A percentile compares a stretch with the other conserved stretches of the same genome.
phyloP scores from a whole-genome alignment of 2,329 filamentous ascomycete species.

The Cytospora leucostoma region DNA sequence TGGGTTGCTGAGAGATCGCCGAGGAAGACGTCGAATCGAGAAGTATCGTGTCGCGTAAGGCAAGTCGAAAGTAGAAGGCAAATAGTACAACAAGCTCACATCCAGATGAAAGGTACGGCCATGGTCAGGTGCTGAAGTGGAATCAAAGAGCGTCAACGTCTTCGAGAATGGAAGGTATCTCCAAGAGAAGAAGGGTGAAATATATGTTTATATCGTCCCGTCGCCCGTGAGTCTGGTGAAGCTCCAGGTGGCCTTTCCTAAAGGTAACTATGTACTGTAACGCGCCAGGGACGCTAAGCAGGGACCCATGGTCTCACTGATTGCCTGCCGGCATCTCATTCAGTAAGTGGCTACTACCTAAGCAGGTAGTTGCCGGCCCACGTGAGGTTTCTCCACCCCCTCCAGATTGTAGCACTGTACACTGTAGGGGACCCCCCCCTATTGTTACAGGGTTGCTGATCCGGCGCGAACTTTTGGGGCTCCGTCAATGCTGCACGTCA shows the following conservation, averaged over 20 bases:
- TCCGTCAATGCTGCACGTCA: slow-evolving; percentile 12
- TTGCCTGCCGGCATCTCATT: slow-evolving; percentile 10
- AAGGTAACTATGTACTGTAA: slow-evolving; percentile 12
- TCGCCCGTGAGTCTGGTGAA: slow-evolving; percentile 8
- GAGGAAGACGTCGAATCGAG: slow-evolving; percentile 2
- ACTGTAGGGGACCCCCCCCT: neutral
- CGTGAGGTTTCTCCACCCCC: neutral
- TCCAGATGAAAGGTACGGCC: slow-evolving; percentile 7
- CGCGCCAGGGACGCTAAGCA: slow-evolving; percentile 19
- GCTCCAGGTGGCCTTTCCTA: slow-evolving; percentile 24
- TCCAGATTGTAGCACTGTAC: no score
- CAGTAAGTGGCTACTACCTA: neutral
- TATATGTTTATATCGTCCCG: slow-evolving; percentile 3
- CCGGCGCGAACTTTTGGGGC: slow-evolving; percentile 1
- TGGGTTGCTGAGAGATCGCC: slow-evolving; percentile 3
- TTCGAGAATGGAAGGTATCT: neutral
- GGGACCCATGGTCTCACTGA: slow-evolving; percentile 14
- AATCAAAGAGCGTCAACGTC: slow-evolving; percentile 2
- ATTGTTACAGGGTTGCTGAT: slow-evolving; percentile 5
- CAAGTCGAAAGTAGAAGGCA: neutral
- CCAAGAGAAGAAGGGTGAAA: slow-evolving; percentile 2
- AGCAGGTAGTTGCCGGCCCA: neutral
- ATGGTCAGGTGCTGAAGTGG: neutral
- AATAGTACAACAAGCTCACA: slow-evolving; percentile 1
- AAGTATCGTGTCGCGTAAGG: slow-evolving; percentile 11